Evolutionary conservation across 768 basidiomycete species (phyloP).

Genomic region (Boletus sp.): DNA sequence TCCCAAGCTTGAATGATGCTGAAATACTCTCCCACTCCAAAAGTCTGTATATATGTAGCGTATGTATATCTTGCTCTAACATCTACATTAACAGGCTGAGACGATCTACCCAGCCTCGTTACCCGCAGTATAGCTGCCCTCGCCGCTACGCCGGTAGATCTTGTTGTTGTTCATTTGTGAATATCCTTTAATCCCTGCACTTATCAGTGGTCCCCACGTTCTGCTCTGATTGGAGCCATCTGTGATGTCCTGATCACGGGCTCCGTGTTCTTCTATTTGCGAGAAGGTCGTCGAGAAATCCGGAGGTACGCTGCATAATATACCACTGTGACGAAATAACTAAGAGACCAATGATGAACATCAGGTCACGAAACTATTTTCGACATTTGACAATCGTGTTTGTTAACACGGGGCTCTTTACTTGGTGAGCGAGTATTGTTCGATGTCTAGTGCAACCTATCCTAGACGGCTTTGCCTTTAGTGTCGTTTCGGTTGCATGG

Average conservation of each 20-base stretch:
- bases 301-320: not conserved
- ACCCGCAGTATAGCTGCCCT: not conserved
- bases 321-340: not conserved
- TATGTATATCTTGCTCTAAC: not conserved
- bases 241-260: constrained; percentile 6
- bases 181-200: no score
- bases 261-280: constrained; percentile 16
- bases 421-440: constrained; percentile 3
- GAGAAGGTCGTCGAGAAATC: constrained; percentile 10
- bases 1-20: no score
- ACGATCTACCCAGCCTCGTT: not conserved
- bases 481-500: constrained; percentile 8
- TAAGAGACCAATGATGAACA: no score
- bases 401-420: constrained; percentile 14
- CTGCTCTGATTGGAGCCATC: constrained; percentile 27
- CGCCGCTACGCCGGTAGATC: not conserved
- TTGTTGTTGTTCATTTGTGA: no score
- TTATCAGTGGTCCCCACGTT: constrained; percentile 15
- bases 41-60: not conserved
- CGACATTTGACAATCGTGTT: constrained; percentile 13
- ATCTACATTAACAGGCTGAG: not conserved
- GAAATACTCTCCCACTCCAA: not conserved
- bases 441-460: no score
- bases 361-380: constrained; percentile 9
- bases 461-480: not conserved